These are phyloP conservation scores for Syzygium oleosum DNA, from an alignment of 345 rosid species.

Conservation along the genomic window DNA sequence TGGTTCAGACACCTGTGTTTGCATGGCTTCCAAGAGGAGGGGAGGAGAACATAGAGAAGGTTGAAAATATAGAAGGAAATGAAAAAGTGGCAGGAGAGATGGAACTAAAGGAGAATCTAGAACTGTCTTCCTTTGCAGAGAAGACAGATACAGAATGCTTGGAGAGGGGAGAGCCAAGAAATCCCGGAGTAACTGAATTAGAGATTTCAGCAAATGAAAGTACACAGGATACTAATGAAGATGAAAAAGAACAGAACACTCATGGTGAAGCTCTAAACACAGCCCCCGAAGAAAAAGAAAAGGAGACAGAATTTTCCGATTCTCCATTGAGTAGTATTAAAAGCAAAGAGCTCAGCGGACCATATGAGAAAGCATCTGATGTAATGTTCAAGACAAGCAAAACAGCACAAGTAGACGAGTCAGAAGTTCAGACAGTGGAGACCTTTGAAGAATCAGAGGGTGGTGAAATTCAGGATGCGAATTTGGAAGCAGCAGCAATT, in stretches of 20 bases:
- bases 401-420: background rate
- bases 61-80: background rate
- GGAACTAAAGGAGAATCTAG: background rate
- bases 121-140: background rate
- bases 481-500: background rate
- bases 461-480: background rate
- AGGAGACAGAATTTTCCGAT: background rate
- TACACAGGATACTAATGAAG: background rate
- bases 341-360: background rate
- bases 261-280: background rate
- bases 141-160: background rate
- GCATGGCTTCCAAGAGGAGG: background rate
- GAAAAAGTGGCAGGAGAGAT: background rate
- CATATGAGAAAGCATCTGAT: background rate
- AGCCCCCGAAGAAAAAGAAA: background rate
- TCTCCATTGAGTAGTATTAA: background rate
- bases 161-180: background rate
- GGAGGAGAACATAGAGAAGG: background rate
- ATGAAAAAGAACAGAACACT: background rate
- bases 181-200: background rate
- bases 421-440: background rate
- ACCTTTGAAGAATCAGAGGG: background rate
- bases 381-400: background rate
- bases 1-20: background rate
- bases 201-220: background rate